Base-by-base conservation (phyloP, 257 asterid genomes). In the Cinchona pubescens region DNA sequence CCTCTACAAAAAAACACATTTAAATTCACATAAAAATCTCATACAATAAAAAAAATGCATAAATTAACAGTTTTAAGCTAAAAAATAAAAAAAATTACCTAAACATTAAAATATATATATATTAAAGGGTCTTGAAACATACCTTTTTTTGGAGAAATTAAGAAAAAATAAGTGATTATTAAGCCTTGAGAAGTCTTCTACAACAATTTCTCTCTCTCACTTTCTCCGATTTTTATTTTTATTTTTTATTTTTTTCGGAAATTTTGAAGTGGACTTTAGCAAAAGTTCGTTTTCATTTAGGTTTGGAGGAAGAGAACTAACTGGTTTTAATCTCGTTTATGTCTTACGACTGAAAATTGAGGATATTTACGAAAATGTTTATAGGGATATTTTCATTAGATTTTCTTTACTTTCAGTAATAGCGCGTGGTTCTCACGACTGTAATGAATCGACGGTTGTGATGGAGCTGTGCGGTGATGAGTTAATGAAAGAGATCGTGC, bases 231-330 rank as follows among this genome's bases (percentile, higher is more conserved):
- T 37, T 48, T 32, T 6, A 14, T 46, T 7, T 27, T 67, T 42
- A 15, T 63, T 34, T 25, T 30, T 60, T n/a, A 38, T 32, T 40
- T 29, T 13, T 65, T 61, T 67, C 27, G 40, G 69, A 16, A 67
- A 12, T 63, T 75, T 38, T 67, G 63, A 71, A 75, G 60, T 40
- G 74, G 67, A 67, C 32, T 66, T 53, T 19, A 40, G 46, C 64
- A 67, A 49, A n/a, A n/a, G 77, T 78, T 71, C 73, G 76, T 71
- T 68, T 35, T 49, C 8, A 29, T 77, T 78, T 77, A 78, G 81
- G 81, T 78, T 71, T 71, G 35, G 73, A 59, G 48, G 71, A 51
- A 55, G 56, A 59, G 63, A 64, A 56, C n/a, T n/a, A n/a, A 58
- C 43, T 40, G 67, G 58, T 11, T 23, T 1, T 38, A 56, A n/a